phyloP scores from a whole-genome alignment of 768 basidiomycete genomes.

The Suillus occidentalis region DNA sequence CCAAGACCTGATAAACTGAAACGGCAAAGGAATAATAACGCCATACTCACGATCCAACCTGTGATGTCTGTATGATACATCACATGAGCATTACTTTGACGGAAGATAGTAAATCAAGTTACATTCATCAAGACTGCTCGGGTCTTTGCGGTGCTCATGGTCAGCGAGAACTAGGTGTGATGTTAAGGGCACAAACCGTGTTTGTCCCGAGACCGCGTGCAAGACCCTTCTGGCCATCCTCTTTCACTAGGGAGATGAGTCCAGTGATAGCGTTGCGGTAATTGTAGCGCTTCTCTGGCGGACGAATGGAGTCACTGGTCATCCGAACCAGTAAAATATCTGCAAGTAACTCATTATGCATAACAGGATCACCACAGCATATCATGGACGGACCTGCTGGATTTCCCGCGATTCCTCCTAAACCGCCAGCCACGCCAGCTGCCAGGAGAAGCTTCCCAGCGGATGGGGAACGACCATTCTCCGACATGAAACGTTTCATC shows the following conservation, averaged over 20 bases:
- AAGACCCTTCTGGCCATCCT: constrained; percentile 71
- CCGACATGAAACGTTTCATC: constrained; percentile 58
- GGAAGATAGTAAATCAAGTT: constrained; percentile 21
- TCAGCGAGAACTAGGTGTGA: constrained; percentile 4
- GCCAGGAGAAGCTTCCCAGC: constrained; percentile 57
- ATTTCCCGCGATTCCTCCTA: constrained; percentile 85
- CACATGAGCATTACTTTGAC: background rate
- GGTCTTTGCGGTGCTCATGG: constrained; percentile 33
- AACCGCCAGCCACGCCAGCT: constrained; percentile 71
- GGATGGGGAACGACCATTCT: constrained; percentile 46
- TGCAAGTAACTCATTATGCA: constrained; percentile 20
- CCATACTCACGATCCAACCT: constrained; percentile 76
- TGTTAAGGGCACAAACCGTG: constrained; percentile 44
- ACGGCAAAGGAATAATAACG: constrained; percentile 3
- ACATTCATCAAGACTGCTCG: constrained; percentile 79
- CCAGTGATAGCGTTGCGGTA: constrained; percentile 82
- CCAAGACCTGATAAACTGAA: background rate
- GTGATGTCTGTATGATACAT: constrained; percentile 53
- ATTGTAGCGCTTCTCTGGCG: constrained; percentile 69
- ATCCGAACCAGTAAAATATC: constrained; percentile 81
- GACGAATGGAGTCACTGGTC: constrained; percentile 82
- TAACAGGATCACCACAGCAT: background rate
- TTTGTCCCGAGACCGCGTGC: constrained; percentile 79
- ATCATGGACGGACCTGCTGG: constrained; percentile 56
- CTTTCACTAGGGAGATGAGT: constrained; percentile 58